Conservation (phyloP, 2,329 filamentous ascomycete species). For the Arthrobotrys sinensis region DNA sequence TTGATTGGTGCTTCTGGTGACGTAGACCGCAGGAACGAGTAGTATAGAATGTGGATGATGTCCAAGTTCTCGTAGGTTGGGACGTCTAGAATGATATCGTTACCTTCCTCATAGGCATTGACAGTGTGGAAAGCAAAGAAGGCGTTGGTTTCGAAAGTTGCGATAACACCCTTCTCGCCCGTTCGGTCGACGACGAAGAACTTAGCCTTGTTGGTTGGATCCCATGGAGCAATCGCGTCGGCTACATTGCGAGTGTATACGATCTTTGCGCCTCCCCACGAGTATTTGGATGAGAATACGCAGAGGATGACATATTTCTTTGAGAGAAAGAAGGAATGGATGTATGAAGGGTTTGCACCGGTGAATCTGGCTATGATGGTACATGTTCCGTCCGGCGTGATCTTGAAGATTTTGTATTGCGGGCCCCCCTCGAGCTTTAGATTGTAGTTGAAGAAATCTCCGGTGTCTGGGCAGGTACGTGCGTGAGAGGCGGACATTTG, state of each 20-base stretch:
- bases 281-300: slow-evolving; percentile 78
- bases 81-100: slow-evolving; percentile 77
- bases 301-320: slow-evolving; percentile 80
- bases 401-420: slow-evolving; percentile 78
- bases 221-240: slow-evolving; percentile 78
- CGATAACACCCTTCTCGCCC: slow-evolving; percentile 75
- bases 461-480: slow-evolving; percentile 78
- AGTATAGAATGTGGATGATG: slow-evolving; percentile 78
- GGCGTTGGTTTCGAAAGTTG: slow-evolving; percentile 77
- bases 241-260: slow-evolving; percentile 78
- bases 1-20: slow-evolving; percentile 70
- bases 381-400: slow-evolving; percentile 76
- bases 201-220: slow-evolving; percentile 72
- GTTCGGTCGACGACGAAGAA: slow-evolving; percentile 84
- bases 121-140: slow-evolving; percentile 86
- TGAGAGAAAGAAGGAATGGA: slow-evolving; percentile 86
- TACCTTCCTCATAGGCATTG: slow-evolving; percentile 80
- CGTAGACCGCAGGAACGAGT: slow-evolving; percentile 77
- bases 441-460: slow-evolving; percentile 87
- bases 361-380: slow-evolving; percentile 79
- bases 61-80: slow-evolving; percentile 77
- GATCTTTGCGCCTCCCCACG: slow-evolving; percentile 74
- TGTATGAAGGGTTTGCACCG: slow-evolving; percentile 76
- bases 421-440: slow-evolving; percentile 74
- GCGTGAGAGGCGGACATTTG: slow-evolving; percentile 80